Percentiles rank a stretch among this genome's conserved stretches.
Conservation (phyloP, 495 filamentous ascomycete genomes). For the Tuber borchii region DNA sequence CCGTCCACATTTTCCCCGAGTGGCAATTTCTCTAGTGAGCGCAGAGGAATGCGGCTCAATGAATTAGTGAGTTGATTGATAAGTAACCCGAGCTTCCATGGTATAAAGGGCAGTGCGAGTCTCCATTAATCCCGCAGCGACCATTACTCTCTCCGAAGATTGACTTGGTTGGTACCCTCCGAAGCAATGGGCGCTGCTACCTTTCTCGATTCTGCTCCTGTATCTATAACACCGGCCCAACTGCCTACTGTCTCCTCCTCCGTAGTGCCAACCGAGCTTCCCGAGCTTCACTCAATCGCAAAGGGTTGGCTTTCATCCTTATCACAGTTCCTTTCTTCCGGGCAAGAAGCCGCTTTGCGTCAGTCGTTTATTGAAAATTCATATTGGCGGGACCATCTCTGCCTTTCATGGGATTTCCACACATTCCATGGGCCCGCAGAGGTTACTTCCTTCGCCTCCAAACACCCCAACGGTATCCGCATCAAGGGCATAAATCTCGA, state of each 20-base stretch:
- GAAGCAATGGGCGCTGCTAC: too few relatives aligned
- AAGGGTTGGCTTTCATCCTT: slow-evolving; percentile 13
- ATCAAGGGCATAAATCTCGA: slow-evolving; percentile 51
- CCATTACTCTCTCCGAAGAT: too few relatives aligned
- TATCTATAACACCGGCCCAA: slow-evolving; percentile 14
- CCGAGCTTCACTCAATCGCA: slow-evolving; percentile 14
- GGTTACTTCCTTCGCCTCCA: slow-evolving; percentile 50
- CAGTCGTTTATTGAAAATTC: slow-evolving; percentile 51
- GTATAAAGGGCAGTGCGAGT: too few relatives aligned
- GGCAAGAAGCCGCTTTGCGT: background rate
- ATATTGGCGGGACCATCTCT: slow-evolving; percentile 61
- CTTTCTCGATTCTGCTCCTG: too few relatives aligned
- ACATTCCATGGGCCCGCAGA: slow-evolving; percentile 53
- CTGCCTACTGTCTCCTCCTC: slow-evolving; percentile 15
- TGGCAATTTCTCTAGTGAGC: too few relatives aligned
- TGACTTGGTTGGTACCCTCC: too few relatives aligned
- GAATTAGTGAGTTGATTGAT: too few relatives aligned
- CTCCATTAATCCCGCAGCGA: too few relatives aligned
- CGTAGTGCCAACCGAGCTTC: slow-evolving; percentile 5
- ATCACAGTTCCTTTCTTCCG: slow-evolving; percentile 13
- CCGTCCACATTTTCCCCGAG: too few relatives aligned
- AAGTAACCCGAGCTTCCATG: too few relatives aligned
- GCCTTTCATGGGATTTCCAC: slow-evolving; percentile 55
- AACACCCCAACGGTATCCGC: slow-evolving; percentile 40
- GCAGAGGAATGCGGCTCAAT: too few relatives aligned